Conservation (phyloP, 345 rosid genomes). For the Populus alba region DNA sequence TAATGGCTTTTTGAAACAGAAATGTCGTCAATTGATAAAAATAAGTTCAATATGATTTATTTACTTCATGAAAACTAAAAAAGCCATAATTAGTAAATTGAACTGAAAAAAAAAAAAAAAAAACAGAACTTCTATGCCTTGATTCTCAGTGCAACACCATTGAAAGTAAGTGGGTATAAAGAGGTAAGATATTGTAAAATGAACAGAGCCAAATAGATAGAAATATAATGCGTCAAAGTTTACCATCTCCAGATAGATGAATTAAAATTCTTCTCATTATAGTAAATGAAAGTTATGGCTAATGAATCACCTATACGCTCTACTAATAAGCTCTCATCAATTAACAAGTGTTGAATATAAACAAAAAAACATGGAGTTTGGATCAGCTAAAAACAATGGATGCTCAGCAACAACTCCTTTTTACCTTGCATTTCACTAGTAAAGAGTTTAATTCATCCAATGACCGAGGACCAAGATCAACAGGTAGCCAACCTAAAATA, state of each 20-base stretch:
- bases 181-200: too few relatives aligned
- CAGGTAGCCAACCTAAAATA: slow-evolving; percentile 56
- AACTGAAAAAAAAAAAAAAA: not conserved
- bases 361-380: not conserved
- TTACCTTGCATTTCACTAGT: slow-evolving; percentile 55
- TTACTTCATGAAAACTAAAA: not conserved
- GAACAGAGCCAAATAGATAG: too few relatives aligned
- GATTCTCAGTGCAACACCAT: too few relatives aligned
- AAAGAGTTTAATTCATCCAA: slow-evolving; percentile 45
- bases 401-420: not conserved
- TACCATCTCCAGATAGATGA: too few relatives aligned
- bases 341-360: not conserved
- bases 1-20: too few relatives aligned
- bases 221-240: too few relatives aligned
- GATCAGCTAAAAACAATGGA: not conserved
- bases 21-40: not conserved
- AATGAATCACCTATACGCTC: too few relatives aligned
- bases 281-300: too few relatives aligned
- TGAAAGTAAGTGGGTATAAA: too few relatives aligned
- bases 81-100: not conserved
- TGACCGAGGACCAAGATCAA: slow-evolving; percentile 62
- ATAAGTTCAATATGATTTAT: not conserved
- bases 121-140: not conserved
- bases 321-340: too few relatives aligned
- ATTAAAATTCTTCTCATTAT: too few relatives aligned